Percentiles rank a stretch among this genome's conserved stretches.
Conservation (phyloP, 2,329 filamentous ascomycete genomes). For the Domatiomyces globalis region DNA sequence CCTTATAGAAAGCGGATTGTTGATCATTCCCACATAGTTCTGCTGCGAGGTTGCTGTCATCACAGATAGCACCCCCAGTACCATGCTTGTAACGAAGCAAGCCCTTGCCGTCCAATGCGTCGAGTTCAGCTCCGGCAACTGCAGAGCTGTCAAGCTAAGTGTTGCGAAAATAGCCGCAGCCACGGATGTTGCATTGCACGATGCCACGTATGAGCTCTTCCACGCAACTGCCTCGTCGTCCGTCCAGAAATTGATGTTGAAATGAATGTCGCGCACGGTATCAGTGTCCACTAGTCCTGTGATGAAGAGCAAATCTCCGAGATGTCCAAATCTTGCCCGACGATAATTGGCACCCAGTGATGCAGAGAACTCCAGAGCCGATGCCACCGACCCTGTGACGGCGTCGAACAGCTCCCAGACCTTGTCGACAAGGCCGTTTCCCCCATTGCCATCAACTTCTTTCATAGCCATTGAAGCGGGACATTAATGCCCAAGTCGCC, state of each 20-base stretch:
- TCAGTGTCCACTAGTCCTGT: conserved; percentile 3
- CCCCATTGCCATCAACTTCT: too few species aligned
- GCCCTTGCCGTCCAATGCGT: conserved; percentile 7
- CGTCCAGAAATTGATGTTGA: conserved; percentile 7
- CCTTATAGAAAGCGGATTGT: conserved; percentile 4
- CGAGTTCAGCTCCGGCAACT: conserved; percentile 5
- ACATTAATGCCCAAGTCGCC: too few species aligned
- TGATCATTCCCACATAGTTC: conserved; percentile 3
- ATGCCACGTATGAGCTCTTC: conserved; percentile 5
- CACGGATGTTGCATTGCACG: conserved; percentile 2
- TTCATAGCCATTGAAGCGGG: too few species aligned
- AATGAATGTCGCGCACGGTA: conserved; percentile 2
- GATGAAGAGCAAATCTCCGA: not conserved
- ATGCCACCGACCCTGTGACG: too few species aligned
- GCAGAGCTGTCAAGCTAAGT: conserved; percentile 7
- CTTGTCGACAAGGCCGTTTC: too few species aligned
- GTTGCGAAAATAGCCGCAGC: conserved; percentile 8
- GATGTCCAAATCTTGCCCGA: conserved; percentile 1
- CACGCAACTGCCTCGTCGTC: conserved; percentile 6
- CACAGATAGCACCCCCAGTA: conserved; percentile 5
- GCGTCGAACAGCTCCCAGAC: too few species aligned
- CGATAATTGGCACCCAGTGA: too few species aligned
- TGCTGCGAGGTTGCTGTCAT: conserved; percentile 4
- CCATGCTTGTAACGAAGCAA: conserved; percentile 3
- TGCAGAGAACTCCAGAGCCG: too few species aligned